Base-by-base conservation (phyloP, 2,329 filamentous ascomycete genomes). In the Coniochaeta prunicola region DNA sequence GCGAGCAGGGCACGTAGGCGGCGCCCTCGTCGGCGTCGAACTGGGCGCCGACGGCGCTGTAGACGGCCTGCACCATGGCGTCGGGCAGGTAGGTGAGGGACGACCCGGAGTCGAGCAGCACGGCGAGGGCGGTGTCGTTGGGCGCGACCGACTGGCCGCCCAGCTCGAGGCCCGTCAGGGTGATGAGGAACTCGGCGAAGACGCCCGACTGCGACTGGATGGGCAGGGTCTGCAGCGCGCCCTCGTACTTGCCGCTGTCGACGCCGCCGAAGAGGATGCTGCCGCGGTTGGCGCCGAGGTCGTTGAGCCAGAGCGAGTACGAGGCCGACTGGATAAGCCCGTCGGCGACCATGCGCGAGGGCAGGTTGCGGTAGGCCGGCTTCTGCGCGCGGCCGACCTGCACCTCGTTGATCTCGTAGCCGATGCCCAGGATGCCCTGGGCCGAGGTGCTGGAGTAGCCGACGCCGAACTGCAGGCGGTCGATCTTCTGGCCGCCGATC, bases 401-500 rank as follows among this genome's bases (percentile, higher is more conserved):
- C 13, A 89, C 90, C 73, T 97, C 92, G 70, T 96, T 94, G 63
- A 80, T 71, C 0, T 81, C 70, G 70, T 96, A 97, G 7, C 92
- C 92, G 61, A 97, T 88, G 19, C 92, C 92, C 21, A 97, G 73
- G 45, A 97, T 91, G 40, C 90, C 90, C 70, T 96, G 83, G 57
- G 73, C 61, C 7, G 82, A 81, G 9, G 76, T 74, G 69, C 81
- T 85, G 8, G 68, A 68, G 68, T 92, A 91, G 45, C 89, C 89
- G 61, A 92, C 78, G 61, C 89, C 89, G 65, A 92, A 90, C 66
- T 92, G 87, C 58, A 91, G 74, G 59, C 76, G 71, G 3, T 76
- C 63, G 33, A 92, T 64, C 1, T 72, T 79, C 31, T 78, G 70
- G 24, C 75, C 76, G 13, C 82, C 85, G 57, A 92, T 76, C 4